Percentiles rank a stretch among this genome's conserved stretches.
phyloP scores from a whole-genome alignment of 2,329 filamentous ascomycete species.

The Fusarium nodosum region DNA sequence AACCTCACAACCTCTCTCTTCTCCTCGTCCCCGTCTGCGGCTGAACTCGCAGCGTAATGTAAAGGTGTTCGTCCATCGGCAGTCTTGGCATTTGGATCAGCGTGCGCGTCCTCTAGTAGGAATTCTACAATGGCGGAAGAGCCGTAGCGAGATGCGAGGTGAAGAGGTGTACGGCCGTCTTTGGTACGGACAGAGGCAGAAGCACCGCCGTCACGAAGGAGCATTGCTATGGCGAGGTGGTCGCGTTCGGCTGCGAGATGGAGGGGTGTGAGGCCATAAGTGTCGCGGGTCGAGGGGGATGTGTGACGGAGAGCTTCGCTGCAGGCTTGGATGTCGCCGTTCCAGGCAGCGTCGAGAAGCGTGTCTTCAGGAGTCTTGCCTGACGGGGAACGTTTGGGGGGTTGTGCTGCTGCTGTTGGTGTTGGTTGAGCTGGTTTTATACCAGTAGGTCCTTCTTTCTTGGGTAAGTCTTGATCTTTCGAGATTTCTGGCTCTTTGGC shows the following conservation, averaged over 20 bases:
- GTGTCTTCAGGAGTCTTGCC: constrained; percentile 42
- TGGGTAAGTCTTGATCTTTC: neutral
- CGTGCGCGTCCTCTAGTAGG: constrained; percentile 50
- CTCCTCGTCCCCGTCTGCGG: constrained; percentile 51
- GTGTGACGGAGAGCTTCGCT: constrained; percentile 45
- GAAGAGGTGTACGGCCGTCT: constrained; percentile 52
- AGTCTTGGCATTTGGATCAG: constrained; percentile 50
- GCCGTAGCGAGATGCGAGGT: constrained; percentile 51
- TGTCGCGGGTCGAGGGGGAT: constrained; percentile 48
- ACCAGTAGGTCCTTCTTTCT: neutral
- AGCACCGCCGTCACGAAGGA: constrained; percentile 51
- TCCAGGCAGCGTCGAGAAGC: constrained; percentile 54
- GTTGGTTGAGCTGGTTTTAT: constrained; percentile 6
- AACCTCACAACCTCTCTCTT: constrained; percentile 51
- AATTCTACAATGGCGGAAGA: constrained; percentile 52
- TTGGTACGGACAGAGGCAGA: constrained; percentile 48
- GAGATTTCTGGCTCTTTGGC: neutral
- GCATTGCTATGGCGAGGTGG: constrained; percentile 53
- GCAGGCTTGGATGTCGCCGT: constrained; percentile 49
- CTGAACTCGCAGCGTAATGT: constrained; percentile 53
- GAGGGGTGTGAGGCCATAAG: constrained; percentile 50
- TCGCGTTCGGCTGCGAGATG: constrained; percentile 53
- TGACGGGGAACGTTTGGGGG: neutral
- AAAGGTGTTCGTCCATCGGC: constrained; percentile 52
- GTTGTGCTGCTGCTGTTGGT: neutral